phyloP scores from a whole-genome alignment of 1,139 yeast species.

The Yamadazyma kanchanaburiensis region DNA sequence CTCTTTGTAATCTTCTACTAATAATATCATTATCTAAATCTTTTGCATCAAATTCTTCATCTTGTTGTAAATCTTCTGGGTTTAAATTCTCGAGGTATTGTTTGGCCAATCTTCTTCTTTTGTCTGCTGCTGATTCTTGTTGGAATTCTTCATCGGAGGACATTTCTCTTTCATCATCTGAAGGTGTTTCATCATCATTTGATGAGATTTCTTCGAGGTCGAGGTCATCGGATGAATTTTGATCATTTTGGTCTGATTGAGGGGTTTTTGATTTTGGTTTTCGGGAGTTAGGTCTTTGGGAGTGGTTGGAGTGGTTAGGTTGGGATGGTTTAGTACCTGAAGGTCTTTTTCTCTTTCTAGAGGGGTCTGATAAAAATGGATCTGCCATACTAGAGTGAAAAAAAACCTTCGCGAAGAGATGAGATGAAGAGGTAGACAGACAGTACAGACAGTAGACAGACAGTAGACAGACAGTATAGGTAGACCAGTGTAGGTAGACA shows the following conservation, averaged over 20 bases:
- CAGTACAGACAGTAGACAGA: too few relatives aligned
- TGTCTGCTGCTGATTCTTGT: conserved; percentile 85
- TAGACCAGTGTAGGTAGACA: too few relatives aligned
- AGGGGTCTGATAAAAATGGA: conserved; percentile 62
- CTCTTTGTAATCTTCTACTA: conserved; percentile 74
- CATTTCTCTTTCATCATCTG: conserved; percentile 35
- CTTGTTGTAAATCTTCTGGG: conserved; percentile 36
- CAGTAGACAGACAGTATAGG: too few relatives aligned
- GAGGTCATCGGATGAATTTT: conserved; percentile 8
- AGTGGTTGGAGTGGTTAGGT: conserved; percentile 5
- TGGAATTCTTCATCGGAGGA: conserved; percentile 70
- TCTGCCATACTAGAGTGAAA: conserved; percentile 35
- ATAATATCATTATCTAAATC: conserved; percentile 87
- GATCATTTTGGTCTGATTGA: conserved; percentile 22
- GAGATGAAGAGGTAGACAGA: too few relatives aligned
- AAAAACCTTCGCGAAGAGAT: too few relatives aligned
- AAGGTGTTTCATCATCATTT: conserved; percentile 26
- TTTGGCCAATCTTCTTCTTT: conserved; percentile 89
- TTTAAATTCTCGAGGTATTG: conserved; percentile 83
- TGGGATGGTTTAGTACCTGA: conserved; percentile 5
- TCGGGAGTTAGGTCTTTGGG: conserved; percentile 7
- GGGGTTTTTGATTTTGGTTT: background rate
- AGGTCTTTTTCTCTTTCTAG: conserved; percentile 42
- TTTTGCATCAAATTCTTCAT: conserved; percentile 80
- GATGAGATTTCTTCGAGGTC: conserved; percentile 17